Evolutionary conservation across 352 stramenopile species (phyloP), one percentile per base, ranked within the genome.

Genomic region (Phytophthora sansomeana): DNA sequence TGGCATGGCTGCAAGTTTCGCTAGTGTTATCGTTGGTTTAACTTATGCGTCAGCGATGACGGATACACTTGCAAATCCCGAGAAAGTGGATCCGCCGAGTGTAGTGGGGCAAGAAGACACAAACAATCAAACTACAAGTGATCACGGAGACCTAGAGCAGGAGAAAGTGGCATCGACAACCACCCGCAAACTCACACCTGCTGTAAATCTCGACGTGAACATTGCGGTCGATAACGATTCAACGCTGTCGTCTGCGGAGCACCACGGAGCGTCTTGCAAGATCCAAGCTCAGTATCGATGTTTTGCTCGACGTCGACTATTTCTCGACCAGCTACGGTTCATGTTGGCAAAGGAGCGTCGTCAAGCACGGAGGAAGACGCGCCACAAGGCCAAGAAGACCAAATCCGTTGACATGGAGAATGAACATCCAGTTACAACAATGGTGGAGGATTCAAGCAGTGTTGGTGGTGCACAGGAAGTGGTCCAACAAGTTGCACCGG

Each of bases 221-320:
- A 39, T 55, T 59, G 35, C 13, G 17, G 28, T 21, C n/a, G 24
- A 58, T 7, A 38, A 44, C 38, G 14, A 57, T 46, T 19, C 7
- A 10, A 44, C 14, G 41, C 41, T 13, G 19, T 19, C 41, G 19
- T 5, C 17, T 7, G 1, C 36, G 26, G 30, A 57, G 14, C 26
- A 53, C 17, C 21, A 55, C 30, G 42, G 50, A 3, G 21, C 48
- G n/a, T 24, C 38, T 43, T 38, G 32, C 19, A 67, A 64, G 16
- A 81, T 85, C 21, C 74, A 83, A 68, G 49, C 43, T 3, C 77
- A 81, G 38, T 85, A 83, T 51, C 74, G 72, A 42, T 69, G 59
- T 26, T 81, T 78, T 54, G 33, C 59, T 11, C 60, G 58, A 5
- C 68, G 77, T 5, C 63, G 72, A 43, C 26, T 81, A 2, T 39